Evolutionary conservation across 1,284 basidiomycete genomes (phyloP).

Genomic region (Apiotrichum akiyoshidainum): DNA sequence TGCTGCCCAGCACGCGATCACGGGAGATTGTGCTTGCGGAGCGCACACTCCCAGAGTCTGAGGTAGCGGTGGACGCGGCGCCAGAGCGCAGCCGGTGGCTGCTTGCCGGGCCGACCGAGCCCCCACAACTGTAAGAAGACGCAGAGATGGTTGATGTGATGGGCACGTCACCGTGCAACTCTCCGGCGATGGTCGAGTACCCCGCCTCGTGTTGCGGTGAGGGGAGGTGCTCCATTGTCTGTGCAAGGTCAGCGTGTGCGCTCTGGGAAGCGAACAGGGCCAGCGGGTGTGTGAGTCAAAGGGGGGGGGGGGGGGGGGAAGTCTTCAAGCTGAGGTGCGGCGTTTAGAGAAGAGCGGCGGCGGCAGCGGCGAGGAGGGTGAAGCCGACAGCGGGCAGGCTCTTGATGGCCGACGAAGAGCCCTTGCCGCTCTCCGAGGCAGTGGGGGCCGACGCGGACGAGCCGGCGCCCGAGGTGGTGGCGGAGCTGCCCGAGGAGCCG

Average conservation of each 20-base stretch:
- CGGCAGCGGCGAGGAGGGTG: constrained; percentile 27
- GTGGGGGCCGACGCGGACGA: constrained; percentile 5
- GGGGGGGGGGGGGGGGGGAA: too few relatives aligned
- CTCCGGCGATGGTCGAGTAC: background rate
- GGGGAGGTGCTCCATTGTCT: constrained; percentile 8
- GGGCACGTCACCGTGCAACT: background rate
- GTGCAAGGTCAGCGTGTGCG: background rate
- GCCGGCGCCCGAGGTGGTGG: background rate
- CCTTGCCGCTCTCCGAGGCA: background rate
- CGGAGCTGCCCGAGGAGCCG: constrained; percentile 8
- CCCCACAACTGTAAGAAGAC: background rate
- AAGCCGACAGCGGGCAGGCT: constrained; percentile 11
- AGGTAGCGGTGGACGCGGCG: background rate
- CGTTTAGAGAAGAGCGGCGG: constrained; percentile 25
- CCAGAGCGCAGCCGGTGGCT: background rate
- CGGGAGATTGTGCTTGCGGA: constrained; percentile 3
- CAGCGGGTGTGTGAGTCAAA: too few relatives aligned
- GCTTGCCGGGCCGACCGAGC: background rate
- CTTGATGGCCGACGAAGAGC: background rate
- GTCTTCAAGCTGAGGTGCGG: background rate
- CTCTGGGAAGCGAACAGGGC: too few relatives aligned
- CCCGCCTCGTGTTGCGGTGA: background rate
- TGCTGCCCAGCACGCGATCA: constrained; percentile 4
- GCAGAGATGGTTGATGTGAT: background rate
- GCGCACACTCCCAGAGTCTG: constrained; percentile 1